Evolutionary conservation across 495 filamentous ascomycete species (phyloP).

Genomic region (Glarea lozoyensis): DNA sequence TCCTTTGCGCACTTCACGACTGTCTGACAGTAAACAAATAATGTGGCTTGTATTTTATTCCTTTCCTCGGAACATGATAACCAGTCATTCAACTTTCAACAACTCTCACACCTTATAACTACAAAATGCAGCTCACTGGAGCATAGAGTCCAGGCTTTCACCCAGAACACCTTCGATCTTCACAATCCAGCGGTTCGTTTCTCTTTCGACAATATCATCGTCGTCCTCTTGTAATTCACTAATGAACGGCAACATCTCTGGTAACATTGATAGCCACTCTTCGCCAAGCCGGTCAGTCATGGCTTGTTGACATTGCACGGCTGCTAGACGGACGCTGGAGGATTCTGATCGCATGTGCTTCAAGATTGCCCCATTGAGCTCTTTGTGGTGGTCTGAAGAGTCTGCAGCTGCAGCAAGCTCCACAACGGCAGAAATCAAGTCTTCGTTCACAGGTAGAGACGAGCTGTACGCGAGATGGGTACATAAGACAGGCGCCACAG

Average conservation of each 20-base stretch:
- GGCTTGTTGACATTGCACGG: constrained; percentile 66
- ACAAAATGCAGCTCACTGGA: constrained; percentile 57
- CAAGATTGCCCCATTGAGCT: constrained; percentile 67
- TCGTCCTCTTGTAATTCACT: constrained; percentile 94
- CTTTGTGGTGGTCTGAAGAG: constrained; percentile 81
- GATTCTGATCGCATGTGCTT: constrained; percentile 64
- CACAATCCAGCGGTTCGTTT: constrained; percentile 78
- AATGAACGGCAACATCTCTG: constrained; percentile 92
- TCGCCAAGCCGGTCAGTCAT: constrained; percentile 74
- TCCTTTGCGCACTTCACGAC: too few relatives aligned
- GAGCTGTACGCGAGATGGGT: constrained; percentile 55
- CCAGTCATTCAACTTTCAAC: too few relatives aligned
- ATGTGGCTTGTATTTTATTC: too few relatives aligned
- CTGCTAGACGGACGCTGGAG: constrained; percentile 60
- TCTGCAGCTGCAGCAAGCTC: constrained; percentile 72
- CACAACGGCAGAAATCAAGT: constrained; percentile 51
- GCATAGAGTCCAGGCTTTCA: constrained; percentile 81
- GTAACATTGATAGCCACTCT: constrained; percentile 82
- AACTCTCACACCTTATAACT: too few relatives aligned
- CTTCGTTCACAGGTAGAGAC: constrained; percentile 25
- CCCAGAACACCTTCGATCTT: constrained; percentile 80
- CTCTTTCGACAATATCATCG: constrained; percentile 81
- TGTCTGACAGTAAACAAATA: too few relatives aligned
- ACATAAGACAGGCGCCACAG: constrained; percentile 58
- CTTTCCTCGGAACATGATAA: too few relatives aligned